These are phyloP conservation scores for Talaromyces atroroseus DNA, from an alignment of 2,329 filamentous ascomycete genomes.

Conservation along the genomic window DNA sequence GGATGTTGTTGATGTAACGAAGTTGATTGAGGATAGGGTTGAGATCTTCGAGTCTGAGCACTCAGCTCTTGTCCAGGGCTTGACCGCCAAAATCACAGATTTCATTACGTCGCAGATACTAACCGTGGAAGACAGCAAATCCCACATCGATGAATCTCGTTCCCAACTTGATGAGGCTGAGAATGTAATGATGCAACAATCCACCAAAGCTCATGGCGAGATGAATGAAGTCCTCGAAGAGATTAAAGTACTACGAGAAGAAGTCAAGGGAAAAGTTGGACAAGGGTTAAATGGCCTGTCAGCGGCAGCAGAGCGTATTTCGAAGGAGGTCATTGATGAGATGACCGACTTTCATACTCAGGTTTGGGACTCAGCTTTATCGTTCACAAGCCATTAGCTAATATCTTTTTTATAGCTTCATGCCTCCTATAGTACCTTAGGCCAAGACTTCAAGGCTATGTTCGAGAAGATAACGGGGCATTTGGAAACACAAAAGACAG, in stretches of 20 bases:
- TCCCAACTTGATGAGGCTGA: conserved; percentile 63
- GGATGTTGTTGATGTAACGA: conserved; percentile 71
- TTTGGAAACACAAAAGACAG: conserved; percentile 67
- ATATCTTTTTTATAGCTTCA: conserved; percentile 60
- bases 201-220: conserved; percentile 61
- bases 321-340: conserved; percentile 81
- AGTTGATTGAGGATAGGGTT: conserved; percentile 69
- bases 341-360: conserved; percentile 75
- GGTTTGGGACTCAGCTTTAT: conserved; percentile 28
- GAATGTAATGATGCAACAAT: conserved; percentile 54
- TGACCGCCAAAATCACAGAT: conserved; percentile 66
- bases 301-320: conserved; percentile 78
- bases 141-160: conserved; percentile 65
- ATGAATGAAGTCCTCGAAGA: conserved; percentile 91
- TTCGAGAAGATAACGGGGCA: conserved; percentile 77
- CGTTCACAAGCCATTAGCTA: conserved; percentile 10
- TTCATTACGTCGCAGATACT: conserved; percentile 73
- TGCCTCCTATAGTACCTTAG: conserved; percentile 74
- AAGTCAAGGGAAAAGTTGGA: conserved; percentile 79
- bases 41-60: conserved; percentile 68
- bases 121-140: conserved; percentile 64
- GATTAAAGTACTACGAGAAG: conserved; percentile 81
- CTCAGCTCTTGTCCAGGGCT: conserved; percentile 59
- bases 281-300: conserved; percentile 80
- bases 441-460: conserved; percentile 76